Percentiles rank a stretch among this genome's conserved stretches.
These are phyloP conservation scores for Magnusiomyces tetraspermus DNA, from an alignment of 1,139 yeast genomes.

Conservation along the genomic window DNA sequence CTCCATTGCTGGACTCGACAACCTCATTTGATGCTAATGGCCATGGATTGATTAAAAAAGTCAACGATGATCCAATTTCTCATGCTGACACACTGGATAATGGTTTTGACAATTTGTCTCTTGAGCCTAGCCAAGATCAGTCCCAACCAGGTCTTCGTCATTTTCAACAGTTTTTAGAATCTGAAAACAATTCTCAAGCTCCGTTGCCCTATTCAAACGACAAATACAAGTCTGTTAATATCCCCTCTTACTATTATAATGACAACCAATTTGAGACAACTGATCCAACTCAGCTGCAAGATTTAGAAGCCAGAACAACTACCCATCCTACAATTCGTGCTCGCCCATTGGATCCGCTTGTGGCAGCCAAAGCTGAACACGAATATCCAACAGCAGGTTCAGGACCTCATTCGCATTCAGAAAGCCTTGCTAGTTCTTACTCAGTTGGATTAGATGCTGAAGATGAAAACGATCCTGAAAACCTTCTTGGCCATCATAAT, in stretches of 20 bases:
- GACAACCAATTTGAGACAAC: not conserved
- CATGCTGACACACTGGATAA: conserved; percentile 7
- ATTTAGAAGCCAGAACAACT: not conserved
- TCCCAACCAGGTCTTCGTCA: not conserved
- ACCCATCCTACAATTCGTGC: not conserved
- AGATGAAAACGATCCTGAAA: not conserved
- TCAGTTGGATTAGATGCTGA: not conserved
- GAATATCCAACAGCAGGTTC: not conserved
- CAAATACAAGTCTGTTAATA: not conserved
- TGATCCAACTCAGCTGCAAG: not conserved
- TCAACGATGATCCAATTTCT: not conserved
- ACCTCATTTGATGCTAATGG: not conserved
- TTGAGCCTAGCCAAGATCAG: not conserved
- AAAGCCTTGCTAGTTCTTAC: not conserved
- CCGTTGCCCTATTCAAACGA: not conserved
- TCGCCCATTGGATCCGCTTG: not conserved
- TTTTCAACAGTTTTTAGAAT: not conserved
- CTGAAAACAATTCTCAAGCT: not conserved
- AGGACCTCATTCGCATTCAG: not conserved
- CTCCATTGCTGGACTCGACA: not conserved
- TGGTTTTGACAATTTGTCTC: conserved; percentile 5
- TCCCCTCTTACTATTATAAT: not conserved
- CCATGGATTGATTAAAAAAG: not conserved
- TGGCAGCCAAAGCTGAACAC: not conserved
- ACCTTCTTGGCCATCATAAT: not conserved